phyloP scores from a whole-genome alignment of 2,329 filamentous ascomycete species.

The Aspergillus caelatus region DNA sequence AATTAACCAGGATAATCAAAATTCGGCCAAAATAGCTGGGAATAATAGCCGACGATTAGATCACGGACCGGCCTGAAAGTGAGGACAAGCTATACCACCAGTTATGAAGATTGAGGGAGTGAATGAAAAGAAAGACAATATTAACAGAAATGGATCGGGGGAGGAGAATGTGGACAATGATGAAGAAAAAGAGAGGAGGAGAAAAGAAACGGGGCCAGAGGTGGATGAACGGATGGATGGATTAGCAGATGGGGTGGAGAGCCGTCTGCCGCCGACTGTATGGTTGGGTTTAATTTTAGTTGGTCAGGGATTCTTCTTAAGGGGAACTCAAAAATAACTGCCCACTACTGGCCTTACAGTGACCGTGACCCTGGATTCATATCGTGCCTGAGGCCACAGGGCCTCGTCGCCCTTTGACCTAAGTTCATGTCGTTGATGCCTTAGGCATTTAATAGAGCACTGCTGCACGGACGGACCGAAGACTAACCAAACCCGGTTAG shows the following conservation, averaged over 20 bases:
- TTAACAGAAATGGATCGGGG: conserved; percentile 2
- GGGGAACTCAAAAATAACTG: conserved; percentile 21
- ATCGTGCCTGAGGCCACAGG: conserved; percentile 19
- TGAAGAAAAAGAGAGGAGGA: conserved; percentile 5
- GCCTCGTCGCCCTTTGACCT: background rate
- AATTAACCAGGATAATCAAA: conserved; percentile 3
- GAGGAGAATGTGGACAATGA: background rate
- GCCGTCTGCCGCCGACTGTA: conserved; percentile 1
- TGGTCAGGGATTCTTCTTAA: conserved; percentile 20
- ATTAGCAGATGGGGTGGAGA: background rate
- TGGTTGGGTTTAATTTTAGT: conserved; percentile 17
- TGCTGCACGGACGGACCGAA: background rate
- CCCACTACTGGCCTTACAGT: background rate
- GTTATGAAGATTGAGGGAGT: conserved; percentile 3
- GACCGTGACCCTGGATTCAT: background rate
- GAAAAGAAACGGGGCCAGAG: conserved; percentile 1
- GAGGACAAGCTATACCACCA: background rate
- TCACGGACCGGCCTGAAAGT: conserved; percentile 4
- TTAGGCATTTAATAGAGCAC: background rate
- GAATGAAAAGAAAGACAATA: conserved; percentile 9
- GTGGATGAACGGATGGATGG: conserved; percentile 13
- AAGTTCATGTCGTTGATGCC: background rate
- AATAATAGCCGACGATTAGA: conserved; percentile 8
- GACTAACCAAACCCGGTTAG: background rate
- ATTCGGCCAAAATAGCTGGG: conserved; percentile 5